phyloP scores from a whole-genome alignment of 2,329 filamentous ascomycete species.

The Alternaria longipes region DNA sequence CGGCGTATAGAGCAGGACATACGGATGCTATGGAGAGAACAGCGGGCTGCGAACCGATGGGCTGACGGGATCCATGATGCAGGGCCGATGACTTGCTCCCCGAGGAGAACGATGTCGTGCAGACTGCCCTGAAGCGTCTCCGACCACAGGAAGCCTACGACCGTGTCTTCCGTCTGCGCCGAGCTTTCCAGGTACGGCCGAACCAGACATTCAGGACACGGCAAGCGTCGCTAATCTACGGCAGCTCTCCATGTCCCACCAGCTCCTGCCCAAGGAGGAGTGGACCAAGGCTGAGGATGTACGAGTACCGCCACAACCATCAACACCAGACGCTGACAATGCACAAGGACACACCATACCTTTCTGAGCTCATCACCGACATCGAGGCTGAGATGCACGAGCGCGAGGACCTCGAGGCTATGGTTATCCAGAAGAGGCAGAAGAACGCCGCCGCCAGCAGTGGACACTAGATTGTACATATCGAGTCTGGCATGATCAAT shows the following conservation, averaged over 20 bases:
- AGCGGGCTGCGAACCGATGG: conserved; percentile 27
- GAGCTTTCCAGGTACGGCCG: conserved; percentile 81
- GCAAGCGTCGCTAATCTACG: conserved; percentile 28
- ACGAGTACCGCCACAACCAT: conserved; percentile 26
- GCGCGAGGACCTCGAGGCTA: conserved; percentile 72
- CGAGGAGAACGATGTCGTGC: conserved; percentile 88
- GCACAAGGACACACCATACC: conserved; percentile 70
- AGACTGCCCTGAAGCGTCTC: conserved; percentile 89
- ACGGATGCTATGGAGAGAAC: neutral
- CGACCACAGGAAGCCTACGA: conserved; percentile 92
- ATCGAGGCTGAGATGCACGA: conserved; percentile 74
- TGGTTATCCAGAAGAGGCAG: conserved; percentile 63
- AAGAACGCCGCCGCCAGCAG: conserved; percentile 29
- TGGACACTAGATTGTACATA: conserved; percentile 40
- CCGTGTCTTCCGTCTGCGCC: conserved; percentile 95
- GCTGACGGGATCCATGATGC: conserved; percentile 45
- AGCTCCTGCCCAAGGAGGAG: conserved; percentile 70
- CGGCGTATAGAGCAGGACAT: neutral
- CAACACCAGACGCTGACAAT: conserved; percentile 22
- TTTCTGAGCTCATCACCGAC: conserved; percentile 72
- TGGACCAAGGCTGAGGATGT: conserved; percentile 75
- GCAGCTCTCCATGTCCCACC: conserved; percentile 72
- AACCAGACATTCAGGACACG: neutral
- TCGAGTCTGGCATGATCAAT: conserved; percentile 22
- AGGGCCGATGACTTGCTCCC: conserved; percentile 95